Evolutionary conservation across 306 rosid species (phyloP).

Genomic region (Rubus parviflorus): DNA sequence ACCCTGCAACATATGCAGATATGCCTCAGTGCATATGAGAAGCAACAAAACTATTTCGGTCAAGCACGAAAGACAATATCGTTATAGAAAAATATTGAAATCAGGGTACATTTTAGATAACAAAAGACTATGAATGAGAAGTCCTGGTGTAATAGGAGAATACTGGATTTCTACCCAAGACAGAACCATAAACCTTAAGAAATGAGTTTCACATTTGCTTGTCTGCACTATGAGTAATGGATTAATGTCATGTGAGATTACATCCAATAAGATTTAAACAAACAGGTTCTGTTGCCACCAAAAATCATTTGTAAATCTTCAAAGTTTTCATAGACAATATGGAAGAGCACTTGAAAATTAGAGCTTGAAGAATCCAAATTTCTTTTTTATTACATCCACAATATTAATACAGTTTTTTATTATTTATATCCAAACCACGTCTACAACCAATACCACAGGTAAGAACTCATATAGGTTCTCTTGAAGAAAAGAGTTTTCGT

Average conservation of each 20-base stretch:
- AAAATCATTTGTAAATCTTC: no score
- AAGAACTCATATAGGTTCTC: neutral
- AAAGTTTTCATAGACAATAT: neutral
- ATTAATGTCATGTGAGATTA: neutral
- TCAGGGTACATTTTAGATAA: neutral
- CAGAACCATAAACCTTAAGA: neutral
- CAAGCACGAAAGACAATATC: neutral
- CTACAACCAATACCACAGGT: neutral
- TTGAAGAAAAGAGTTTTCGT: neutral
- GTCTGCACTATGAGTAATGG: neutral
- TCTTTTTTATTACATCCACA: neutral
- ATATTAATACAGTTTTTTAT: neutral
- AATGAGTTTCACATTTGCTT: neutral
- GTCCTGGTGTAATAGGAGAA: neutral
- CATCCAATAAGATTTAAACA: neutral
- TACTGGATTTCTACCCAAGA: neutral
- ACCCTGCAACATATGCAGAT: constrained; percentile 33
- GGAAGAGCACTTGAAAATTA: neutral
- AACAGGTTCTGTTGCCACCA: neutral
- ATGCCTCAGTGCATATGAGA: constrained; percentile 15
- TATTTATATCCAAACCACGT: neutral
- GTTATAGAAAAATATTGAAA: neutral
- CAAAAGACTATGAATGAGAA: neutral
- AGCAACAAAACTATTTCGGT: constrained; percentile 8
- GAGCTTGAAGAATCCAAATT: neutral